Evolutionary conservation across 2,329 filamentous ascomycete species (phyloP), one percentile per base, ranked within the genome.

Genomic region (Cladosporium phlei): DNA sequence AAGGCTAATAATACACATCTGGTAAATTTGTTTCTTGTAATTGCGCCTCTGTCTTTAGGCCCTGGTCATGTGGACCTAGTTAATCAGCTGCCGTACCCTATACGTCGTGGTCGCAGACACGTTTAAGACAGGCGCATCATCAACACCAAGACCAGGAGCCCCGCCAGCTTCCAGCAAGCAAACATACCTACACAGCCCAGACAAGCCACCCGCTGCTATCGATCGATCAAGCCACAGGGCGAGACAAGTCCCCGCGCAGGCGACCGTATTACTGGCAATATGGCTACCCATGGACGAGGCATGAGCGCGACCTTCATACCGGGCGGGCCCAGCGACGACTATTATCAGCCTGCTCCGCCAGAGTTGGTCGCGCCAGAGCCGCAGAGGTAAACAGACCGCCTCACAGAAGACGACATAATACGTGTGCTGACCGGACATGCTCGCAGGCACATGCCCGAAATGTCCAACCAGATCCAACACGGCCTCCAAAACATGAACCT

Each of bases 381-480:
- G 53, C 82, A 86, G 71, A 77, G 83, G 82, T 45, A 45, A 27
- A 22, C n/a, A 20, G 2, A 27, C 17, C 21, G 84, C 16, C 30
- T 11, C 12, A 11, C 12, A n/a, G 11, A 5, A 21, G 29, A 25
- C 24, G 11, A 6, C 24, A 25, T 25, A 11, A 6, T 25, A 11
- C 16, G 16, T n/a, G 9, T 45, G 17, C 42, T 45, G 14, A 45
- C 42, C 12, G 6, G 10, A 21, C 8, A 6, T 17, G 9, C 24
- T 20, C 16, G 10, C 42, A 45, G 42, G 32, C 46, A 48, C 8
- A 48, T 48, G 46, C 59, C 88, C 66, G 89, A 96, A 76, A 89
- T 96, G 56, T 88, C 91, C 57, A 86, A 91, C 69, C 91, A 95
- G 70, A 96, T 98, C 80, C 89, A 95, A 72, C 85, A 95, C 62